Conservation (phyloP, 179 eudicot genomes). For the Silene noctiflora region DNA sequence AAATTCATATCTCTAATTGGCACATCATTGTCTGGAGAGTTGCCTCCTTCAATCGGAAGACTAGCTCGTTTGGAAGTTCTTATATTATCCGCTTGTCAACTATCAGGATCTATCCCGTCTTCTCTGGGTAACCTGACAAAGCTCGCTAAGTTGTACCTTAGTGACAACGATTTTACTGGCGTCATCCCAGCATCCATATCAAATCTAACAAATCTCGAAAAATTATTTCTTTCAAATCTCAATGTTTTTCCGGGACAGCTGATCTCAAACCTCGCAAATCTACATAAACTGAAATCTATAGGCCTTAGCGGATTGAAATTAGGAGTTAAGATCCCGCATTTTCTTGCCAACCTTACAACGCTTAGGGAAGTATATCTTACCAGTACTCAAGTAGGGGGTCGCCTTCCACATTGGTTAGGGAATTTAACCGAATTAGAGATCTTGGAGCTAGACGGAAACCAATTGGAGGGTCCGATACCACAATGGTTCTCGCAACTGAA, state of each 20-base stretch:
- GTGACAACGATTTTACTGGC: constrained; percentile 4
- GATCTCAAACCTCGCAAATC: constrained; percentile 15
- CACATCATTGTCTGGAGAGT: no score
- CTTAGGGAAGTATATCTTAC: constrained; percentile 14
- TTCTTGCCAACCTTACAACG: constrained; percentile 23
- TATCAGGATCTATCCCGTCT: no score
- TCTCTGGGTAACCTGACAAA: no score
- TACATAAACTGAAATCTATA: background rate
- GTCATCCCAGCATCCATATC: constrained; percentile 11
- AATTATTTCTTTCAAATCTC: constrained; percentile 9
- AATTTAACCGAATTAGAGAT: constrained; percentile 13
- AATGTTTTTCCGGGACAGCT: background rate
- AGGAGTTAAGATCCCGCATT: no score
- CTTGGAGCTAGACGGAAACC: constrained; percentile 6
- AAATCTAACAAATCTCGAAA: constrained; percentile 21
- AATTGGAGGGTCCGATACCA: constrained; percentile 23
- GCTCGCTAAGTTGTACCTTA: constrained; percentile 1
- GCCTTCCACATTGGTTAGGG: constrained; percentile 12
- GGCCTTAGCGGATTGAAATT: background rate
- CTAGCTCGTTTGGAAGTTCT: no score
- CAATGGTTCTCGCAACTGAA: constrained; percentile 14
- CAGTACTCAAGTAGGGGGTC: constrained; percentile 12
- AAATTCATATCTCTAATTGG: no score
- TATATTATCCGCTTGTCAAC: no score
- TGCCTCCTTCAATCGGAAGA: no score